Base-by-base conservation (phyloP, 805 yeast genomes). In the Kodamaea fukazawae region DNA sequence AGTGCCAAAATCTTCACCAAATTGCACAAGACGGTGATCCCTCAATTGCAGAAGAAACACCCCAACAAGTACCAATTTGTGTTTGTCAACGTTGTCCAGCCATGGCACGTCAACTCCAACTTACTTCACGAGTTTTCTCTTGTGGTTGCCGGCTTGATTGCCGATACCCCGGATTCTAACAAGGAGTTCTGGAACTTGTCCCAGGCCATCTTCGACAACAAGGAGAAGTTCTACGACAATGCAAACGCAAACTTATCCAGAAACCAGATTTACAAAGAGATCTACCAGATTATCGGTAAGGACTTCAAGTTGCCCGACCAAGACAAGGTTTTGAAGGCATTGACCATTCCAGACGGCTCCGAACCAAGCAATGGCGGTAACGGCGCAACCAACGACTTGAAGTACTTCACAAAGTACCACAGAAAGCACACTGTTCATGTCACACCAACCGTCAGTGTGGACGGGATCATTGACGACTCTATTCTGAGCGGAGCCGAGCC, bases 51-150 rank as follows among this genome's bases (percentile, higher is more conserved):
- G 35, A 46, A 58, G 22, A 61, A 69, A 39, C 62, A 67, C 37
- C 75, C 81, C 1, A 70, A 70, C 42, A 58, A 73, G 44, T 76
- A 82, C 50, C 76, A 78, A 48, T 72, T 86, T 45, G 75, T 79
- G 8, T 78, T 83, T 58, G 73, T 80, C 45, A 83, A 86, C 53
- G 88, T 82, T 29, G 70, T 84, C n/a, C 96, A 88, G 65, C 93
- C 95, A 48, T 88, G 96, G 96, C 96, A 88, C 58, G 82, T 90
- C 32, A 77, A 79, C 41, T 81, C 91, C 1, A 73, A 77, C 4
- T 61, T 78, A 27, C 66, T 79, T 29, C 83, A 83, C 56, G 96
- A 88, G 54, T 83, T 84, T 30, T 72, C 84, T 0, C 58, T 88
- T 17, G 89, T 82, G 0, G 80, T 82, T 22, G 85, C 84, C n/a